phyloP scores from a whole-genome alignment of 2,329 filamentous ascomycete species.

The Phaeoacremonium minimum region DNA sequence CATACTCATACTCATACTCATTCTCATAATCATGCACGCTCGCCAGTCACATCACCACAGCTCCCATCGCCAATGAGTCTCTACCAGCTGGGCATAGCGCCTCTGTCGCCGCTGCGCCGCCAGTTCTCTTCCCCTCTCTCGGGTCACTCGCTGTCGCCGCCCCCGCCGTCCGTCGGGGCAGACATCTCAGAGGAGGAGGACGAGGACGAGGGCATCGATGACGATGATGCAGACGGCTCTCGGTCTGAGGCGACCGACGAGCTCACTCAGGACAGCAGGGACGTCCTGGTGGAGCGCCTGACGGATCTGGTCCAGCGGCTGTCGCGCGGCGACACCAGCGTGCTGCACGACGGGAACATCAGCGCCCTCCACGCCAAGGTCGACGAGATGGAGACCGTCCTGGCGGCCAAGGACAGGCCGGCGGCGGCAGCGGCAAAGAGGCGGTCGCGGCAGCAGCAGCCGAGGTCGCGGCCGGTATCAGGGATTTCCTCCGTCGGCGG shows the following conservation, averaged over 20 bases:
- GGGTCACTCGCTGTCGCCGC: conserved; percentile 2
- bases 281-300: conserved; percentile 41
- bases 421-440: background rate
- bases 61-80: conserved; percentile 19
- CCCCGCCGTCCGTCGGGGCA: conserved; percentile 1
- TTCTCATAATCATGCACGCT: conserved; percentile 1
- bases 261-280: conserved; percentile 29
- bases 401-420: conserved; percentile 10
- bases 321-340: conserved; percentile 17
- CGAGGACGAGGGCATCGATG: conserved; percentile 12
- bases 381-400: conserved; percentile 34
- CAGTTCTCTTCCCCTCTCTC: conserved; percentile 17
- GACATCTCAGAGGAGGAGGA: conserved; percentile 2
- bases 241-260: conserved; percentile 13
- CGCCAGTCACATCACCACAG: conserved; percentile 14
- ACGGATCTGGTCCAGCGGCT: conserved; percentile 31
- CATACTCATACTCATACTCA: too few species aligned
- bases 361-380: conserved; percentile 33
- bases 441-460: background rate
- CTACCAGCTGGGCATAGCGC: conserved; percentile 21
- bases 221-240: conserved; percentile 9
- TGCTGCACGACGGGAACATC: conserved; percentile 22
- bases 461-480: conserved; percentile 3
- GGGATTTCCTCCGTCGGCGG: conserved; percentile 1
- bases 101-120: conserved; percentile 23